Conservation (phyloP, 148 eudicot genomes). For the Nyssa sinensis region DNA sequence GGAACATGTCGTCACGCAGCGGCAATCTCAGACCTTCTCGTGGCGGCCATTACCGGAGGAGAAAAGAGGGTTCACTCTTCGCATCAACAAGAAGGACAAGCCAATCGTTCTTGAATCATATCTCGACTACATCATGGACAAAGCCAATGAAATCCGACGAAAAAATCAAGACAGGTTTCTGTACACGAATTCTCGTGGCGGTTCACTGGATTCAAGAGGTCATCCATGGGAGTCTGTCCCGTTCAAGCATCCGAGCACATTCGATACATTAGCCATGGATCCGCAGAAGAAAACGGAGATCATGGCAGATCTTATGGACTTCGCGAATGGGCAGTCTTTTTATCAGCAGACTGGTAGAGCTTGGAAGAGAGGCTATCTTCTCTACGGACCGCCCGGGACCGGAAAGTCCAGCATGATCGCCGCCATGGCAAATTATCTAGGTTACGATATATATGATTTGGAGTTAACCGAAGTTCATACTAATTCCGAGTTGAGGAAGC, state of each 20-base stretch:
- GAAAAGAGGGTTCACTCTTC: constrained; percentile 65
- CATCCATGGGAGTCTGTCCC: constrained; percentile 96
- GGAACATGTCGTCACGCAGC: constrained; percentile 78
- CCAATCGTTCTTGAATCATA: constrained; percentile 41
- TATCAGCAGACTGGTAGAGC: constrained; percentile 86
- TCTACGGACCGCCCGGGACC: constrained; percentile 92
- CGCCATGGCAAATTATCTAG: constrained; percentile 82
- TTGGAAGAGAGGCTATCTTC: constrained; percentile 85
- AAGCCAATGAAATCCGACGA: constrained; percentile 56
- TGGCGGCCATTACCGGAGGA: constrained; percentile 95
- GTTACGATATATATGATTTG: constrained; percentile 83
- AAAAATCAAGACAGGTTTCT: constrained; percentile 60
- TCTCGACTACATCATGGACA: constrained; percentile 58
- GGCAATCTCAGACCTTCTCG: constrained; percentile 65
- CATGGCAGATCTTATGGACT: constrained; percentile 62
- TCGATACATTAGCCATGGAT: constrained; percentile 82
- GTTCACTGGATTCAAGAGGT: constrained; percentile 67
- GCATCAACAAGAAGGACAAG: constrained; percentile 52
- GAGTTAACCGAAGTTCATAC: constrained; percentile 80
- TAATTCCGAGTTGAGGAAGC: constrained; percentile 73
- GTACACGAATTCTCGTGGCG: constrained; percentile 80
- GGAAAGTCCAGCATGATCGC: constrained; percentile 98
- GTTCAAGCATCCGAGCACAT: constrained; percentile 91
- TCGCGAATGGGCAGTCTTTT: constrained; percentile 60
- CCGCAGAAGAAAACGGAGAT: constrained; percentile 56